Percentiles rank a stretch among this genome's conserved stretches.
Conservation (phyloP, 345 rosid genomes). For the Rubroshorea leprosula region DNA sequence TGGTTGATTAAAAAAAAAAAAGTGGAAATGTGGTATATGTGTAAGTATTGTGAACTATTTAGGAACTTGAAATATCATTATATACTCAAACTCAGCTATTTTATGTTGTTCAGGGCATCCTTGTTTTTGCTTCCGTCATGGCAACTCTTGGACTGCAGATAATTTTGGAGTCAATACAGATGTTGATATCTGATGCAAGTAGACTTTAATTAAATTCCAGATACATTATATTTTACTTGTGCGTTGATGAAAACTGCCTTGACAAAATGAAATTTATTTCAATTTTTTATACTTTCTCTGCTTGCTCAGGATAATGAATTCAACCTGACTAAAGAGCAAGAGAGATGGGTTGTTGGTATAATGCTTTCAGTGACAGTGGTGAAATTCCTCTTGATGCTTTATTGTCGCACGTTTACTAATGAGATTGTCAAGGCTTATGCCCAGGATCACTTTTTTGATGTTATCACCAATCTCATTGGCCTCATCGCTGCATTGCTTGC, state of each 20-base stretch:
- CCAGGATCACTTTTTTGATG: slow-evolving; percentile 97
- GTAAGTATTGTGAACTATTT: neutral
- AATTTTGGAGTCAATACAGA: slow-evolving; percentile 79
- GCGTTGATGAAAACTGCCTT: neutral
- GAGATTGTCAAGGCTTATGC: slow-evolving; percentile 98
- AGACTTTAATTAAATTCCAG: slow-evolving; percentile 5
- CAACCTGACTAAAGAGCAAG: slow-evolving; percentile 60
- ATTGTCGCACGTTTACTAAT: slow-evolving; percentile 75
- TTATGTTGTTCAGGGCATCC: slow-evolving; percentile 68
- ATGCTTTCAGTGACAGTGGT: slow-evolving; percentile 91
- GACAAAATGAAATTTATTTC: slow-evolving; percentile 11
- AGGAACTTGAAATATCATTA: neutral
- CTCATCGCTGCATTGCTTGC: slow-evolving; percentile 90
- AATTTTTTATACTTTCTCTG: slow-evolving; percentile 15
- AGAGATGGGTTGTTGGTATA: slow-evolving; percentile 87
- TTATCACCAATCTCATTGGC: slow-evolving; percentile 88
- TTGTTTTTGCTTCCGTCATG: slow-evolving; percentile 99
- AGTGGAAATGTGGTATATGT: neutral
- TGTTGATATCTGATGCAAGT: slow-evolving; percentile 70
- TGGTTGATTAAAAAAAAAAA: no score
- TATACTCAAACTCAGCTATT: neutral
- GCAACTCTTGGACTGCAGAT: slow-evolving; percentile 98
- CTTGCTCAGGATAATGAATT: slow-evolving; percentile 62
- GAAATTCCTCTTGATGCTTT: slow-evolving; percentile 62
- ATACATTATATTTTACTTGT: slow-evolving; percentile 2